phyloP scores from a whole-genome alignment of 106 monocot species.

The Chionographis japonica region DNA sequence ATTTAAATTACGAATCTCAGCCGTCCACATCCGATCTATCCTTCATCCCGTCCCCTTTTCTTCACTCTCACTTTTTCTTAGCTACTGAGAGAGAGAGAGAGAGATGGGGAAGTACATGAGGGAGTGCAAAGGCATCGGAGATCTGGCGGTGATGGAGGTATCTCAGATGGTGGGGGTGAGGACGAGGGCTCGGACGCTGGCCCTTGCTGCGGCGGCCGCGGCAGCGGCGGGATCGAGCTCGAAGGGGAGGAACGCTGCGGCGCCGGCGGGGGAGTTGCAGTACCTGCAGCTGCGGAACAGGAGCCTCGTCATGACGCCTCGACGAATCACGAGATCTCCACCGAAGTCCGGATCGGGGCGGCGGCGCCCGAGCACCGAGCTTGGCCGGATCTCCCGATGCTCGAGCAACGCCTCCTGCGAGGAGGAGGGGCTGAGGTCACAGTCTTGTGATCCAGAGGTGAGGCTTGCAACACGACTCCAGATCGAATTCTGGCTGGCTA shows the following conservation, averaged over 20 bases:
- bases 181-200: constrained; percentile 15
- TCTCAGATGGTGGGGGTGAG: constrained; percentile 11
- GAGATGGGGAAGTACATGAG: constrained; percentile 7
- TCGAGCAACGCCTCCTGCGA: constrained; percentile 18
- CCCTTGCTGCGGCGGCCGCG: constrained; percentile 1
- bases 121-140: neutral
- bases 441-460: neutral
- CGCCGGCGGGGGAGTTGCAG: neutral
- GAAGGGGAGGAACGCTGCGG: constrained; percentile 3
- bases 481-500: neutral
- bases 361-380: neutral
- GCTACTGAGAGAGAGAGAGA: neutral
- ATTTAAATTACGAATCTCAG: too few species aligned
- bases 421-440: neutral
- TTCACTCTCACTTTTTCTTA: neutral
- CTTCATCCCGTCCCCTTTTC: too few species aligned
- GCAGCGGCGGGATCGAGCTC: neutral
- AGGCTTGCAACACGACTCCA: neutral
- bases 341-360: neutral
- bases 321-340: neutral
- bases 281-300: constrained; percentile 11
- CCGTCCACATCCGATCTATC: too few species aligned
- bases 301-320: constrained; percentile 5
- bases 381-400: constrained; percentile 3
- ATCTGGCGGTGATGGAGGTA: constrained; percentile 11